Evolutionary conservation across 345 rosid genomes (phyloP).

Genomic region (Camelina hispida): DNA sequence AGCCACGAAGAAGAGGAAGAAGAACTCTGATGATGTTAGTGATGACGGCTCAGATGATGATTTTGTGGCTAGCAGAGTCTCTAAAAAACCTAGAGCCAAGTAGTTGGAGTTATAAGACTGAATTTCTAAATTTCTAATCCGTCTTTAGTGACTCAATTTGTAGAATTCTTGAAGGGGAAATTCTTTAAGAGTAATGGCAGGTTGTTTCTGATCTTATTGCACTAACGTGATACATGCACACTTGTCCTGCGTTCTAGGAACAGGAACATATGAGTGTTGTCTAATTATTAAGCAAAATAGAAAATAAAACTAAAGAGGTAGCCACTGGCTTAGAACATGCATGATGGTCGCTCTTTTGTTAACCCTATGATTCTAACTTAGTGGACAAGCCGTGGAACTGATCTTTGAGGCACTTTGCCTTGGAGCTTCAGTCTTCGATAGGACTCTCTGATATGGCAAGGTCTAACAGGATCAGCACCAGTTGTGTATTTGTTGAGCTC

Average conservation of each 20-base stretch:
- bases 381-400: slow-evolving; percentile 83
- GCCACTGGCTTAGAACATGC: not conserved
- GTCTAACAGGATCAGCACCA: slow-evolving; percentile 79
- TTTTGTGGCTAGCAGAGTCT: slow-evolving; percentile 40
- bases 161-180: not conserved
- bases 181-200: slow-evolving; percentile 13
- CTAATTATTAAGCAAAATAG: not conserved
- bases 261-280: not conserved
- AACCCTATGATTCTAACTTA: slow-evolving; percentile 37
- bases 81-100: slow-evolving; percentile 64
- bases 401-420: slow-evolving; percentile 86
- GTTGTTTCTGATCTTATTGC: slow-evolving; percentile 21
- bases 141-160: not conserved
- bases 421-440: slow-evolving; percentile 83
- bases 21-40: slow-evolving; percentile 52
- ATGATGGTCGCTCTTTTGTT: not conserved
- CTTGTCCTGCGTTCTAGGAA: not conserved
- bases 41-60: slow-evolving; percentile 68
- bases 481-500: slow-evolving; percentile 79
- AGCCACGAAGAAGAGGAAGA: slow-evolving; percentile 63
- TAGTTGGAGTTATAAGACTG: slow-evolving; percentile 27
- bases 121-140: slow-evolving; percentile 32
- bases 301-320: not conserved
- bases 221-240: not conserved
- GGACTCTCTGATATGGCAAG: slow-evolving; percentile 94